Base-by-base conservation (phyloP, 192 early-diverging fungal genomes). In the Mortierella alpina region DNA sequence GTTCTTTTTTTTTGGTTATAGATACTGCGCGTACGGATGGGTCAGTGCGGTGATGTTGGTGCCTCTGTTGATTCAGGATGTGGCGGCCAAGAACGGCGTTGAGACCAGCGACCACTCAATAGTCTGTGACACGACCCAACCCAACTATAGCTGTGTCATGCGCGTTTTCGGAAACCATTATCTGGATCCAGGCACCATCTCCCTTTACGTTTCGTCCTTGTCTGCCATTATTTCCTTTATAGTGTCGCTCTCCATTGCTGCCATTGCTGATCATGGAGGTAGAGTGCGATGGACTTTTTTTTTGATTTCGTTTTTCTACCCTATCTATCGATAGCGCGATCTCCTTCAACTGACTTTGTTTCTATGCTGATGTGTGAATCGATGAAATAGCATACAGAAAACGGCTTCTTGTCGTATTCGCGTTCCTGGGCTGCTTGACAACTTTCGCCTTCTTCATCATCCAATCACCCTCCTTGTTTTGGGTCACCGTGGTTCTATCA, bases 221-320 rank as follows among this genome's bases (percentile, higher is more conserved):
- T 77, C 78, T 23, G 79, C 75, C 13, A 46, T 84, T 10, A 47
- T 86, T 10, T 82, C 83, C n/a, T 83, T 84, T 20, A 23, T 86
- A 17, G 58, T 84, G 1, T 84, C 72, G 58, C 53, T 84, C 11
- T 73, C 75, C 20, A 62, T 86, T 18, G 80, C 83, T 6, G 68
- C 85, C n/a, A 71, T 86, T 23, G 85, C 85, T 20, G 85, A 84
- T 66, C 73, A 82, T 60, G 79, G 73, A 68, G 58, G 71, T 74
- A 68, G 47, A 20, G 15, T 2, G 5, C 17, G 14, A 41, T 40
- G 11, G 9, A 59, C 42, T 39, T 58, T 18, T 12, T 58, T 20
- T 41, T 59, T 57, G 10, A 11, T 22, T 18, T 57, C 56, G 14
- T 57, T 23, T 60, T 41, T 13, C 55, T 18, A 57, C 55, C 22